Base-by-base conservation (phyloP, 495 filamentous ascomycete species). In the Aspergillus campestris region DNA sequence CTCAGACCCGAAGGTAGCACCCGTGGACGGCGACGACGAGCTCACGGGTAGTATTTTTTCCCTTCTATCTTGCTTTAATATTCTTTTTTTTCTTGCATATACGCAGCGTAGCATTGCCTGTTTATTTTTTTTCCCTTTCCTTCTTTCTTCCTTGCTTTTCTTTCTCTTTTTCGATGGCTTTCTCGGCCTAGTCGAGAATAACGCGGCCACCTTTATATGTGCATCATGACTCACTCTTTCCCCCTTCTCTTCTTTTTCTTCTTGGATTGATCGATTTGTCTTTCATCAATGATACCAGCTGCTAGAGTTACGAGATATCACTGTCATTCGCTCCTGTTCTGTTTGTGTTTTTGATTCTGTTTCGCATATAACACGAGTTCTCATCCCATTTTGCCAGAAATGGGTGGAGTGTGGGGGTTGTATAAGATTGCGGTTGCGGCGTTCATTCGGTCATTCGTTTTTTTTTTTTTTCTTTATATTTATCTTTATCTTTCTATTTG, bases 1-100 rank as follows among this genome's bases (percentile, higher is more conserved):
- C 89, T 94, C 58, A 72, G 90, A 12, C 82, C 86, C 1, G 84
- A 94, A 57, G 92, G 91, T 34, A 88, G 87, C 31, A 85, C 78
- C 52, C 77, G 89, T 53, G 87, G 89, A 14, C 76, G 92, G 55
- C 76, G 92, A 53, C 81, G 89, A 58, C 77, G 89, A 27, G 55
- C 61, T 15, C 65, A 69, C 45, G 48, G 49, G 2, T 55, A 52
- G 53, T 52, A 45, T 27, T 38, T 31, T 42, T 31, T 40, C 28
- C 39, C 31, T 48, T 15, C 40, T 4, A 24, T 24, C 18, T 1
- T 24, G n/a, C 8, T 9, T 38, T 44, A 24, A 28, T 41, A 34
- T 34, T 18, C 50, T 40, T 54, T 38, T 55, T 52, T 49, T 53
- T 53, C 45, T 58, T 36, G 3, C 31, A 34, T 44, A 27, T 11